These are phyloP conservation scores for Trametes elegans DNA, from an alignment of 768 basidiomycete species.

Conservation along the genomic window DNA sequence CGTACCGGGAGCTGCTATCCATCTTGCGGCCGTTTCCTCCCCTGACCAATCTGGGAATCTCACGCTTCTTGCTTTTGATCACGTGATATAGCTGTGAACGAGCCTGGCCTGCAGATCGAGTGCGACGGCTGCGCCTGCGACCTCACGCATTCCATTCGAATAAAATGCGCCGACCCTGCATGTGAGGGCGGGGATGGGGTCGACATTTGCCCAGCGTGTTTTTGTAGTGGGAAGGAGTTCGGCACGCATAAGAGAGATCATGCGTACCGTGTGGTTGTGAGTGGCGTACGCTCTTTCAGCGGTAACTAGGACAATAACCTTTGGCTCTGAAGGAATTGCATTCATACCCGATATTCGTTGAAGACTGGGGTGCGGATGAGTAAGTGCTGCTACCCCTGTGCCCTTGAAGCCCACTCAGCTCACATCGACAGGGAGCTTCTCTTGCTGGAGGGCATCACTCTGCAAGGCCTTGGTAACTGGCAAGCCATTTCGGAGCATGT, in stretches of 20 bases:
- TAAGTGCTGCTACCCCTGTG: constrained; percentile 36
- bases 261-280: constrained; percentile 88
- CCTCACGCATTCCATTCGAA: constrained; percentile 93
- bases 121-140: constrained; percentile 86
- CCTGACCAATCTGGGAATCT: constrained; percentile 21
- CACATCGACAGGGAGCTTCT: constrained; percentile 91
- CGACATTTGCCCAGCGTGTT: constrained; percentile 91
- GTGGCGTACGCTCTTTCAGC: constrained; percentile 3
- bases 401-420: too few species aligned
- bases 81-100: constrained; percentile 59
- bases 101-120: constrained; percentile 78
- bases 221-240: constrained; percentile 89
- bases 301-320: neutral
- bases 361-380: constrained; percentile 99
- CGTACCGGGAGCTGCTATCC: constrained; percentile 11
- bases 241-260: constrained; percentile 82
- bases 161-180: constrained; percentile 86
- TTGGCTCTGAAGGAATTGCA: constrained; percentile 71
- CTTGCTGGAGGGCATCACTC: constrained; percentile 82
- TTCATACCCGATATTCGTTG: constrained; percentile 92
- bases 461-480: constrained; percentile 95
- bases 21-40: constrained; percentile 16
- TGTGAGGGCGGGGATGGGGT: constrained; percentile 79
- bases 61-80: constrained; percentile 24
- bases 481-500: constrained; percentile 93